Conservation (phyloP, 495 filamentous ascomycete species). For the Margaritispora aquatica region DNA sequence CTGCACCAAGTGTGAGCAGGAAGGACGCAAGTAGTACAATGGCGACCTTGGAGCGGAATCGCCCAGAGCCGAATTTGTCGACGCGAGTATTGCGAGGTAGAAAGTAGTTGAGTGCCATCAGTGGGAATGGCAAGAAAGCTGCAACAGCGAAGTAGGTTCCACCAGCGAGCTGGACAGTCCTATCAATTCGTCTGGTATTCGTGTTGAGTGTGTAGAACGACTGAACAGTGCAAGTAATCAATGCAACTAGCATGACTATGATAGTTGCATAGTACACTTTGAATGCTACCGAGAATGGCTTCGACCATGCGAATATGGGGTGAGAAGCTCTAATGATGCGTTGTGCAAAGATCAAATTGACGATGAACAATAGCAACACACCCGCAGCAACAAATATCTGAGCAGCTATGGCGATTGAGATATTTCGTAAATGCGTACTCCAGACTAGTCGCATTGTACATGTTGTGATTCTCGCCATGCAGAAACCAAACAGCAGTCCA, state of each 20-base stretch:
- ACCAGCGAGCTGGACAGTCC: constrained; percentile 60
- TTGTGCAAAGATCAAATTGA: constrained; percentile 76
- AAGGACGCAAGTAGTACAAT: constrained; percentile 49
- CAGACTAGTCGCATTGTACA: constrained; percentile 58
- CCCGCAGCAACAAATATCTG: constrained; percentile 72
- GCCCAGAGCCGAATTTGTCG: constrained; percentile 68
- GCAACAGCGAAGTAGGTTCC: constrained; percentile 62
- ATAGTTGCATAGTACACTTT: constrained; percentile 55
- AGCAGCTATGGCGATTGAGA: constrained; percentile 60
- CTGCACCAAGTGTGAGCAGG: constrained; percentile 63
- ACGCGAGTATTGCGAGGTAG: constrained; percentile 40
- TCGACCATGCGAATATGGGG: constrained; percentile 63
- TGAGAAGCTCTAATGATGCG: constrained; percentile 70
- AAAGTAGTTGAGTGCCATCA: constrained; percentile 48
- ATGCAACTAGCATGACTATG: constrained; percentile 53
- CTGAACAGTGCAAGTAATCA: constrained; percentile 62
- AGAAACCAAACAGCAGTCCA: constrained; percentile 54
- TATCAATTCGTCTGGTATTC: constrained; percentile 41
- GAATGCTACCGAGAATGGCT: constrained; percentile 40
- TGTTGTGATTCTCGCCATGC: constrained; percentile 61
- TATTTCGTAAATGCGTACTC: constrained; percentile 39
- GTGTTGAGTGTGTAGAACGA: constrained; percentile 57
- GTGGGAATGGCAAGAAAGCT: constrained; percentile 66
- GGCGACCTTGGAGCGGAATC: constrained; percentile 56
- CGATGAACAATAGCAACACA: constrained; percentile 69